Evolutionary conservation across 371 early-diverging fungal species (phyloP).

Genomic region (Actinomortierella ambigua): DNA sequence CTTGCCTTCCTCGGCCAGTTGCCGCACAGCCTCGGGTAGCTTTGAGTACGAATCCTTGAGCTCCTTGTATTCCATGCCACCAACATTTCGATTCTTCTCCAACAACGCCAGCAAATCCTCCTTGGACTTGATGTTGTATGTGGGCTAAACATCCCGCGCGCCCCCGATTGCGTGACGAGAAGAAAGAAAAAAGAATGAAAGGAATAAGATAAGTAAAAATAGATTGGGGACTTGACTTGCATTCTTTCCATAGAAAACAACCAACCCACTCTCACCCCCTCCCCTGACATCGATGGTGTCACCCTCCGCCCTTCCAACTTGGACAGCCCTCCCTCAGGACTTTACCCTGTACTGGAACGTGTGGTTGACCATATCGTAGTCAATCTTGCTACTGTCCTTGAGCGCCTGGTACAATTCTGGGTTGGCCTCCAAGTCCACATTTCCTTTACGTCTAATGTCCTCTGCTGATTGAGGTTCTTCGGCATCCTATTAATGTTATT

Average conservation of each 20-base stretch:
- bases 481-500: slow-evolving; percentile 52
- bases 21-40: slow-evolving; percentile 68
- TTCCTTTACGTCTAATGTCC: slow-evolving; percentile 62
- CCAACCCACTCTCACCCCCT: no score
- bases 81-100: slow-evolving; percentile 58
- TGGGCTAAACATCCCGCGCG: no score
- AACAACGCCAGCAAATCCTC: slow-evolving; percentile 75
- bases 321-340: no score
- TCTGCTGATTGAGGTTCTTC: slow-evolving; percentile 69
- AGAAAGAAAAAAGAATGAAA: background rate
- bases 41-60: slow-evolving; percentile 83
- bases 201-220: background rate
- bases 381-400: slow-evolving; percentile 68
- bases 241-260: no score
- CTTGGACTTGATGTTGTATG: slow-evolving; percentile 74
- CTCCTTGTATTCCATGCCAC: slow-evolving; percentile 82
- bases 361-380: slow-evolving; percentile 55
- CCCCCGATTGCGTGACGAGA: background rate
- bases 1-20: slow-evolving; percentile 68
- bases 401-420: slow-evolving; percentile 62
- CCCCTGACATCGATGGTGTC: no score
- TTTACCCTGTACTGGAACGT: slow-evolving; percentile 75
- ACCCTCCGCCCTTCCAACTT: no score
- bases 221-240: no score
- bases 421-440: slow-evolving; percentile 64